Conservation (phyloP, 371 early-diverging fungal species). For the Lichtheimia hyalospora region DNA sequence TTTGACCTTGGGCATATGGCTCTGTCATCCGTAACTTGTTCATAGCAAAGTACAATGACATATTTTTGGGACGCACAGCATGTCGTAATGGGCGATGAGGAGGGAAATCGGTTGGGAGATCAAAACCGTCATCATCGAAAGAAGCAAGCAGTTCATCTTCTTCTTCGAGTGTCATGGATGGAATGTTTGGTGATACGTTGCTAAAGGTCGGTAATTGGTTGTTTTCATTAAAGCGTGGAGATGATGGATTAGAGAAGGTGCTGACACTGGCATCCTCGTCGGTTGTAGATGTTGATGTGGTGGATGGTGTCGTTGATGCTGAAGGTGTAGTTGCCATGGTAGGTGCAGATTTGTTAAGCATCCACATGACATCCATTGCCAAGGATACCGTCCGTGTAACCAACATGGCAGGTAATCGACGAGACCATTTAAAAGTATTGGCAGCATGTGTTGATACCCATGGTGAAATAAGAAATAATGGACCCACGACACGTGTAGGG, state of each 20-base stretch:
- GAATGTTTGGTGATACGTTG: neutral
- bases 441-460: constrained; percentile 54
- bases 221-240: constrained; percentile 10
- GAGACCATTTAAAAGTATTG: constrained; percentile 55
- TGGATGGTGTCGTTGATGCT: neutral
- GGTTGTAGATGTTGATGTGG: neutral
- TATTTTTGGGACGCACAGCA: constrained; percentile 45
- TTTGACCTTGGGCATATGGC: constrained; percentile 41
- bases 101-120: constrained; percentile 49
- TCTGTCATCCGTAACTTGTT: constrained; percentile 44
- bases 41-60: constrained; percentile 51
- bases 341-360: constrained; percentile 27
- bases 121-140: constrained; percentile 31
- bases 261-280: constrained; percentile 5
- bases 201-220: constrained; percentile 6
- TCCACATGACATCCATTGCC: constrained; percentile 52
- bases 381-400: constrained; percentile 44
- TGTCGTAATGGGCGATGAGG: constrained; percentile 48
- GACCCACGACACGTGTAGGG: constrained; percentile 35
- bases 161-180: constrained; percentile 6
- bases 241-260: constrained; percentile 6
- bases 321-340: constrained; percentile 5
- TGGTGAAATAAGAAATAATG: constrained; percentile 46
- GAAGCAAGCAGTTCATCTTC: constrained; percentile 26
- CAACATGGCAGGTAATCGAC: constrained; percentile 39